Base-by-base conservation (phyloP, 2,329 filamentous ascomycete genomes). In the Nectriaceae sp. region DNA sequence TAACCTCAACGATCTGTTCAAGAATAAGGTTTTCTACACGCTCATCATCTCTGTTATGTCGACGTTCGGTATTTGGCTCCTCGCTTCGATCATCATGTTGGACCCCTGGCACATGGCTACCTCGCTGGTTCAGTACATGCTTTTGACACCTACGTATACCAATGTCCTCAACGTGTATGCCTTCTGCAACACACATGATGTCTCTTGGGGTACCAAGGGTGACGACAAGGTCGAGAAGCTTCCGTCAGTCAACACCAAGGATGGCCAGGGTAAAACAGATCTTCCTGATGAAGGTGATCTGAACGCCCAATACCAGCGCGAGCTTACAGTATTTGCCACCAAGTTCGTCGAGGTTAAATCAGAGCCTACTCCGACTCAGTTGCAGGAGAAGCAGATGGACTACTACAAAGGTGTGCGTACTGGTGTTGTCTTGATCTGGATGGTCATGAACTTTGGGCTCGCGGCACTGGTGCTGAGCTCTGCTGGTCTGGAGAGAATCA, bases 91-190 rank as follows among this genome's bases (percentile, higher is more conserved):
- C 57, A 77, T 99, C 59, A 97, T 97, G 85, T 85, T 97, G 70
- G 94, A 99, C 68, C 94, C 94, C 4, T 99, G 94, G 93, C 94
- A 99, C 74, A 97, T 99, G 91, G 80, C 96, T 69, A 97, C 94
- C n/a, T 86, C 88, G 49, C 90, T 97, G 70, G 70, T 91, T 41
- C 94, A 97, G 80, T 99, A 99, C 70, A 85, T 97, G 61, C 83
- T 97, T 36, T 80, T 99, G 49, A 96, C 92, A 1, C 94, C 94
- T 0, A 96, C 92, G 1, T 99, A 96, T 74, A 95, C 95, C 75
- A 99, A 97, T 72, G 92, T 97, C 50, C 85, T 99, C 63, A 99
- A 97, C 76, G 94, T 99, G 48, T 99, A 97, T 72, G 93, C 93
- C 52, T 99, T 99, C 73, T 97, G 94, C 77, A 99, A 99, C 75